Evolutionary conservation across 139 green algal species (phyloP), one percentile per base, ranked within the genome.

Genomic region (Chlorella sp.): DNA sequence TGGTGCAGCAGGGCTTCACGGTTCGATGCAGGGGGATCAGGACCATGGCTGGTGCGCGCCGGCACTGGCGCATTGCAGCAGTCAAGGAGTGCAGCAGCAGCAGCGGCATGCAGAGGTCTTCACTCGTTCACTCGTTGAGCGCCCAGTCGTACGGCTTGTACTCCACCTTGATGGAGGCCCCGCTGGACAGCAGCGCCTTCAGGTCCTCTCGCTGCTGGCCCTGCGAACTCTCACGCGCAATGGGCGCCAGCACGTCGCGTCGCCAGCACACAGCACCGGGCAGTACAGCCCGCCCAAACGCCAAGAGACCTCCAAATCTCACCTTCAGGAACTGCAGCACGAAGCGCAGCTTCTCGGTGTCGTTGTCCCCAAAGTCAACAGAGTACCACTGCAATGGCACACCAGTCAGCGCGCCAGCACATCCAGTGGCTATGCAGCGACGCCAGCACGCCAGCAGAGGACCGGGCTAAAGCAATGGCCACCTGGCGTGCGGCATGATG

Each of bases 351-450:
- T 88, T 73, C 60, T 89, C 73, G 26, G 64, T 55, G 34, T 87
- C 77, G 71, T 72, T 77, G 2, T 70, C 14, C 4, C 85, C 90
- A 86, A 96, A 96, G 82, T 96, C 91, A 0, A 70, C 31, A 5
- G 75, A 86, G 67, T 96, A 96, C 91, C 91, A 96, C 69, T 86
- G 62, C 51, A 65, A n/a, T n/a, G n/a, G n/a, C 4, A 76, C 35
- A 71, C 2, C 27, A 61, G 10, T 49, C 2, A 29, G 31, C n/a
- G n/a, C n/a, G n/a, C n/a, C n/a, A n/a, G n/a, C n/a, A n/a, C n/a
- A n/a, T n/a, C n/a, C n/a, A n/a, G n/a, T n/a, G n/a, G n/a, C n/a
- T n/a, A n/a, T n/a, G n/a, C n/a, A n/a, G n/a, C n/a, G n/a, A n/a
- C n/a, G n/a, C n/a, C n/a, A n/a, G n/a, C n/a, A n/a, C n/a, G n/a